These are phyloP conservation scores for Calonectria fujianensis DNA, from an alignment of 2,329 filamentous ascomycete genomes.

Conservation along the genomic window DNA sequence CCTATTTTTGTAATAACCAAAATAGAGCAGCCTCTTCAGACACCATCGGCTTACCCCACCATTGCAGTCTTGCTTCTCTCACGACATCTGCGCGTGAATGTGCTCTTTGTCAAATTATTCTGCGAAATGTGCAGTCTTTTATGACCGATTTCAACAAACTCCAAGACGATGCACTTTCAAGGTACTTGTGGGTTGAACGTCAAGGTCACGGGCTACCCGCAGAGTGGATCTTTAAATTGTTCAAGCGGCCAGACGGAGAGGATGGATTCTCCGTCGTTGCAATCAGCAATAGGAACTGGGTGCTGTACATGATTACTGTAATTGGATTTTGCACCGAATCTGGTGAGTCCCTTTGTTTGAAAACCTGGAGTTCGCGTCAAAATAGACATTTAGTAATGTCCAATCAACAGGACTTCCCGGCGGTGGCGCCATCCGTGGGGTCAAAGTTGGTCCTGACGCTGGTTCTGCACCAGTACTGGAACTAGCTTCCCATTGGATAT, in stretches of 20 bases:
- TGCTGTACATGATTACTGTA: slow-evolving; percentile 12
- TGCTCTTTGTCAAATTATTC: not conserved
- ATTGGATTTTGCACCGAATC: slow-evolving; percentile 38
- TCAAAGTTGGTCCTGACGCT: slow-evolving; percentile 20
- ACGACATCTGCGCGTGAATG: not conserved
- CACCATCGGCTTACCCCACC: not conserved
- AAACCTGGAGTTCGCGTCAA: no score
- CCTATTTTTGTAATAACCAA: not conserved
- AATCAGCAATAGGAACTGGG: not conserved
- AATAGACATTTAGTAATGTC: not conserved
- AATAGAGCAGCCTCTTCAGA: not conserved
- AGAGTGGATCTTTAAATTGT: slow-evolving; percentile 24
- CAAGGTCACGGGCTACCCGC: slow-evolving; percentile 20
- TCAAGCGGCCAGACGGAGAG: slow-evolving; percentile 22
- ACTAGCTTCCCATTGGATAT: not conserved
- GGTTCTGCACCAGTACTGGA: not conserved
- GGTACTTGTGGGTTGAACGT: not conserved
- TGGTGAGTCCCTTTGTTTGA: not conserved
- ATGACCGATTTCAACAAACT: not conserved
- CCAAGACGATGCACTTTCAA: not conserved
- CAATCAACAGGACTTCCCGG: not conserved
- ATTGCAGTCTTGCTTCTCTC: slow-evolving; percentile 6
- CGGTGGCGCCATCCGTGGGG: not conserved
- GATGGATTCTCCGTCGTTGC: slow-evolving; percentile 34
- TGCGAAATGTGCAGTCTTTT: not conserved